Evolutionary conservation across 805 yeast genomes (phyloP).

Genomic region (Priceomyces haplophilus): DNA sequence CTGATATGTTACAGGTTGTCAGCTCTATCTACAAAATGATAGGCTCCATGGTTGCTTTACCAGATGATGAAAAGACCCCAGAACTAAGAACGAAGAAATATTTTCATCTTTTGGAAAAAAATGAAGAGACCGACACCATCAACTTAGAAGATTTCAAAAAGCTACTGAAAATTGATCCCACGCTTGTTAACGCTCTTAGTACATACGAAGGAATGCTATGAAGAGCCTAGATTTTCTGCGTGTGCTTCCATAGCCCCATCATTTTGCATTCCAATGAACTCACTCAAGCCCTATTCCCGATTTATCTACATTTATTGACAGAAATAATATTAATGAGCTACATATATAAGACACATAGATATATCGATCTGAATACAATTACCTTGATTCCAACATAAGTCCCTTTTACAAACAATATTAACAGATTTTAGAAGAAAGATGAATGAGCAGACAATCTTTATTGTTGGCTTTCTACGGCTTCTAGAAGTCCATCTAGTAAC

Average conservation of each 20-base stretch:
- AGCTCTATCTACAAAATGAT: constrained; percentile 90
- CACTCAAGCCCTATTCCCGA: no score
- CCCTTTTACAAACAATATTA: neutral
- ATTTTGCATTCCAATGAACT: no score
- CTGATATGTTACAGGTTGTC: constrained; percentile 77
- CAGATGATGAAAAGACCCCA: constrained; percentile 89
- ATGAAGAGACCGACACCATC: constrained; percentile 58
- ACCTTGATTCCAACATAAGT: neutral
- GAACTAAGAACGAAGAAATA: constrained; percentile 82
- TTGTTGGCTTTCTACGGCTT: constrained; percentile 78
- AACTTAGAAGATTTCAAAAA: constrained; percentile 82
- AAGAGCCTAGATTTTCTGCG: neutral
- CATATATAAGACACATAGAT: neutral
- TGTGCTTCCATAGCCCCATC: neutral
- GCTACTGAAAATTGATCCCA: constrained; percentile 75
- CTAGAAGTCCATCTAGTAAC: constrained; percentile 77
- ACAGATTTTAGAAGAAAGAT: neutral
- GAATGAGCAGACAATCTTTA: constrained; percentile 8
- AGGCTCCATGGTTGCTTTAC: constrained; percentile 86
- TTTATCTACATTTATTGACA: neutral
- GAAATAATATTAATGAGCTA: no score
- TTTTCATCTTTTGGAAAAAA: constrained; percentile 69
- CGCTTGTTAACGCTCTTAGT: constrained; percentile 71
- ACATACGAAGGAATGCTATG: constrained; percentile 78
- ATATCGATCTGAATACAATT: neutral